Conservation (phyloP, 768 basidiomycete genomes). For the Hortiboletus campestris region DNA sequence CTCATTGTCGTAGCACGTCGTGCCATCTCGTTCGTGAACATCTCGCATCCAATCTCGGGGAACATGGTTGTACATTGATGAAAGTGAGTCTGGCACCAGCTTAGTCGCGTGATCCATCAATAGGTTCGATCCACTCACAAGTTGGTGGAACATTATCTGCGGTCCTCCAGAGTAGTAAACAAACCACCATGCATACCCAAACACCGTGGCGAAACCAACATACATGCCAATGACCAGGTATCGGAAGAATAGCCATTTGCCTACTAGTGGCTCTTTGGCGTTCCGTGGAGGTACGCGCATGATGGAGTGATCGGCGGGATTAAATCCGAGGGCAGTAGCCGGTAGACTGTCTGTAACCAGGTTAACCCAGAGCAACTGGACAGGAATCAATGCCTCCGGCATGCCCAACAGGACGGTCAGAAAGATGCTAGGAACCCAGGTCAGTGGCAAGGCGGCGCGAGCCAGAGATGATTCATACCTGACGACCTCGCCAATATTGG, state of each 20-base stretch:
- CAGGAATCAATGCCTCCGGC: constrained; percentile 98
- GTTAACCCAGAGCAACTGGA: constrained; percentile 98
- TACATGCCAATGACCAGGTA: constrained; percentile 93
- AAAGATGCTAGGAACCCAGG: constrained; percentile 68
- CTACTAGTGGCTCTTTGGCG: constrained; percentile 87
- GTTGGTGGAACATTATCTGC: constrained; percentile 88
- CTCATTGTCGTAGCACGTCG: constrained; percentile 93
- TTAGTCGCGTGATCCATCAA: constrained; percentile 4
- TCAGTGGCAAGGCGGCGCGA: not conserved
- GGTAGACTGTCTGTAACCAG: constrained; percentile 95
- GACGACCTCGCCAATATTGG: constrained; percentile 97
- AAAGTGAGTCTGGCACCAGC: constrained; percentile 76
- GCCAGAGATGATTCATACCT: constrained; percentile 37
- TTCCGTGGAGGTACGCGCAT: constrained; percentile 94
- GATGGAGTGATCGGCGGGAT: constrained; percentile 94
- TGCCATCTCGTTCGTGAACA: constrained; percentile 89
- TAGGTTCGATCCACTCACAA: constrained; percentile 55
- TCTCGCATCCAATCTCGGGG: constrained; percentile 90
- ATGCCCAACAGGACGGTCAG: constrained; percentile 95
- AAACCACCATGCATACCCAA: constrained; percentile 99
- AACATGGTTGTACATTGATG: constrained; percentile 83
- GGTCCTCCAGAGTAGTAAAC: constrained; percentile 87
- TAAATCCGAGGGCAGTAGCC: constrained; percentile 96
- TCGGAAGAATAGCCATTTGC: constrained; percentile 92
- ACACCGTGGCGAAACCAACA: constrained; percentile 93